These are phyloP conservation scores for Rhizoctonia solani DNA, from an alignment of 1,284 basidiomycete genomes.

Conservation along the genomic window DNA sequence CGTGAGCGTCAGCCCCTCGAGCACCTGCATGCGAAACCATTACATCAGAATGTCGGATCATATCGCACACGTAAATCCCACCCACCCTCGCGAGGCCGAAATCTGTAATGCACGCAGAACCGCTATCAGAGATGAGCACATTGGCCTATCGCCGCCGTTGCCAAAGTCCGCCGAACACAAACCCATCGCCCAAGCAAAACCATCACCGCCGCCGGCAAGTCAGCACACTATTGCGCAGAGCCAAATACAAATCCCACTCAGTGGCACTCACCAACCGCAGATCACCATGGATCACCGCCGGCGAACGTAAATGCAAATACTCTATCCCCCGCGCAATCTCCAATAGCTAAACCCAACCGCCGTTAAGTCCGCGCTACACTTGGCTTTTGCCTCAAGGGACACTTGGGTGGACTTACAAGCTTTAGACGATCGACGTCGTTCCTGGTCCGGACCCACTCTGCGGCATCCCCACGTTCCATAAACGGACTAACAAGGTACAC, in stretches of 20 bases:
- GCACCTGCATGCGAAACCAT: background rate
- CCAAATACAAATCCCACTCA: too few species aligned
- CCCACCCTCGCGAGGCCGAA: conserved; percentile 19
- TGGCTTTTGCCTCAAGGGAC: background rate
- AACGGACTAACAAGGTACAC: conserved; percentile 30
- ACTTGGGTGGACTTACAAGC: conserved; percentile 11
- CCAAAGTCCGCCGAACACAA: background rate
- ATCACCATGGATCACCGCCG: conserved; percentile 33
- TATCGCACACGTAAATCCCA: background rate
- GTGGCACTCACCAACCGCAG: conserved; percentile 18
- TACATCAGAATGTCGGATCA: background rate
- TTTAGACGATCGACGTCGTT: conserved; percentile 15
- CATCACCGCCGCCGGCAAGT: background rate
- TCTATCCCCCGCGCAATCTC: conserved; percentile 22
- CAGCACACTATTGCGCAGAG: too few species aligned
- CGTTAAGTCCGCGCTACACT: background rate
- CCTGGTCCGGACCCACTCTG: conserved; percentile 13
- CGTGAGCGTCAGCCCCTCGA: conserved; percentile 22
- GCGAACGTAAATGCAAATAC: conserved; percentile 21
- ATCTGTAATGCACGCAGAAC: conserved; percentile 27
- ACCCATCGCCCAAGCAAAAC: too few species aligned
- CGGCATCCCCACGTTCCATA: conserved; percentile 24
- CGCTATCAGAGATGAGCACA: conserved; percentile 21
- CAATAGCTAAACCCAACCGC: conserved; percentile 2
- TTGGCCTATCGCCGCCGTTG: background rate